Conservation (phyloP, 2,329 filamentous ascomycete species). For the Xylaria sp. region DNA sequence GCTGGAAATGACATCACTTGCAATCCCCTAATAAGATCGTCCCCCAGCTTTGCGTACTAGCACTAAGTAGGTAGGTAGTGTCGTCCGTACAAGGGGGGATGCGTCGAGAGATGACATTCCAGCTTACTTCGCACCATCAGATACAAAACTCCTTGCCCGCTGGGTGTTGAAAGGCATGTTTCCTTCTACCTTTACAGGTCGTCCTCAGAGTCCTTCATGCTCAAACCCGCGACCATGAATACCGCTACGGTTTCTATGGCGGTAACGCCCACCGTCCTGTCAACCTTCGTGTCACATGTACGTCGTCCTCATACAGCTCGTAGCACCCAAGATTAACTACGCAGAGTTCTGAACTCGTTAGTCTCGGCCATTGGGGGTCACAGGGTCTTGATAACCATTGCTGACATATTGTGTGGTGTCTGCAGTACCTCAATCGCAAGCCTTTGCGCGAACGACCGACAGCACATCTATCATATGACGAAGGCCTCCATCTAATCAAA, state of each 20-base stretch:
- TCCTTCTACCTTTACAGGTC: background rate
- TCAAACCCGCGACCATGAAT: slow-evolving; percentile 48
- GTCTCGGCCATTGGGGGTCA: no score
- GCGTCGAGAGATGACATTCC: background rate
- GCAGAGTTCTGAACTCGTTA: no score
- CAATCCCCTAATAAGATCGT: slow-evolving; percentile 17
- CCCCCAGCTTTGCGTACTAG: slow-evolving; percentile 17
- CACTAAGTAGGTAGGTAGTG: background rate
- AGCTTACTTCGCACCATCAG: slow-evolving; percentile 2
- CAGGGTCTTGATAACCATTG: background rate
- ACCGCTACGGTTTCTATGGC: slow-evolving; percentile 82
- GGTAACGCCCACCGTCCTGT: slow-evolving; percentile 85
- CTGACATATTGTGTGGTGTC: slow-evolving; percentile 28
- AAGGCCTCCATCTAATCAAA: slow-evolving; percentile 86
- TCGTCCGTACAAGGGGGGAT: slow-evolving; percentile 5
- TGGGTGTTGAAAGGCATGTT: background rate
- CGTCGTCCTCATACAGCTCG: slow-evolving; percentile 43
- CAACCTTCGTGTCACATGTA: slow-evolving; percentile 87
- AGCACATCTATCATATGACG: slow-evolving; percentile 90
- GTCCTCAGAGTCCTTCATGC: slow-evolving; percentile 6
- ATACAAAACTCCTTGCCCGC: background rate
- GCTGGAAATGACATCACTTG: slow-evolving; percentile 27
- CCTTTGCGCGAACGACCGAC: slow-evolving; percentile 79
- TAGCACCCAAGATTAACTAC: no score
- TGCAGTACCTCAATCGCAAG: slow-evolving; percentile 81